Evolutionary conservation across 768 basidiomycete genomes (phyloP).

Genomic region (Leccinum boreale): DNA sequence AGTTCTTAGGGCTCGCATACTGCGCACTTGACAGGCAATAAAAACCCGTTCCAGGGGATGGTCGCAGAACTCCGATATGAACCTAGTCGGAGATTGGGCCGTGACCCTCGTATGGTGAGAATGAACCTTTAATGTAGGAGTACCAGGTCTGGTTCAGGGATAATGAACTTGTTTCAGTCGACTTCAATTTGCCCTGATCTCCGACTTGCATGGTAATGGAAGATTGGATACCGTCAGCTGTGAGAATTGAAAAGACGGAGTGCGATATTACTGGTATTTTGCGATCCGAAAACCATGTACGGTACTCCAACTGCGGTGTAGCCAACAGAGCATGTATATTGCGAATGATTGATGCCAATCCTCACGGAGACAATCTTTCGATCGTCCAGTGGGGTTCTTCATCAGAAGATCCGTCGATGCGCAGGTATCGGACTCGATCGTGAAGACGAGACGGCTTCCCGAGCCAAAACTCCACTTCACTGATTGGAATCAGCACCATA

Average conservation of each 20-base stretch:
- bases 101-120: not conserved
- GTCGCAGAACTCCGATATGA: not conserved
- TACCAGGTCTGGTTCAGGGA: not conserved
- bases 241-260: not conserved
- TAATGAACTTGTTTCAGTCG: not conserved
- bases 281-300: not conserved
- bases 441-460: conserved; percentile 94
- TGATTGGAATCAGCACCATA: conserved; percentile 30
- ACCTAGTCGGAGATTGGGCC: not conserved
- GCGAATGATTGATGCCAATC: not conserved
- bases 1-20: not conserved
- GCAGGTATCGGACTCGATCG: conserved; percentile 79
- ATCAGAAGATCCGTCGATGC: conserved; percentile 44
- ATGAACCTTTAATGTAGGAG: not conserved
- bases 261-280: conserved; percentile 13
- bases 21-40: not conserved
- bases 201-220: conserved; percentile 2
- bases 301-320: not conserved
- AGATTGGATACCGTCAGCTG: not conserved
- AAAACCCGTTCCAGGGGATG: not conserved
- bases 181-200: not conserved
- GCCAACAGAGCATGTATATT: not conserved
- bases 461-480: conserved; percentile 97
- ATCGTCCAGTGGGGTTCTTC: conserved; percentile 68
- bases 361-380: conserved; percentile 73